These are phyloP conservation scores for Termitomyces sp. DNA, from an alignment of 768 basidiomycete species.

Conservation along the genomic window DNA sequence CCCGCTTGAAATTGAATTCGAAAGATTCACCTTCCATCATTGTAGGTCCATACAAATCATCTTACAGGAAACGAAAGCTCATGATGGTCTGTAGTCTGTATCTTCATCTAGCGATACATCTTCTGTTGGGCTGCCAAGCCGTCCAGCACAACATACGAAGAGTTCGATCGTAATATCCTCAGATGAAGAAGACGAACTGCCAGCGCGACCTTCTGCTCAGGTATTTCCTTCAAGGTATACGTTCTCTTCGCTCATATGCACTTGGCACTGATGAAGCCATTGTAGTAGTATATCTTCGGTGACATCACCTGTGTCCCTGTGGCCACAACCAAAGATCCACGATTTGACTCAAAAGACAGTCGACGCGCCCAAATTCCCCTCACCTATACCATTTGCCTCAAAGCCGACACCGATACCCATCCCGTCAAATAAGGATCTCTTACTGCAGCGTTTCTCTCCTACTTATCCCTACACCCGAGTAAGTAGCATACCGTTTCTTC, in stretches of 20 bases:
- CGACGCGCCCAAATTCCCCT: constrained; percentile 8
- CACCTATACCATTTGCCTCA: constrained; percentile 10
- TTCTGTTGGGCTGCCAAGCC: constrained; percentile 10
- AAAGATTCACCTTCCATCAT: constrained; percentile 20
- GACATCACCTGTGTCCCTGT: constrained; percentile 1
- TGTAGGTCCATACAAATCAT: constrained; percentile 18
- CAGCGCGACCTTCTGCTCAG: constrained; percentile 4
- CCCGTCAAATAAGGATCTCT: constrained; percentile 30
- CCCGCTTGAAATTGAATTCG: constrained; percentile 16
- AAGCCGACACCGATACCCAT: constrained; percentile 26
- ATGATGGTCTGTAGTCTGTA: constrained; percentile 19
- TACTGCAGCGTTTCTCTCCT: constrained; percentile 4
- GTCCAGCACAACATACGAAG: constrained; percentile 8
- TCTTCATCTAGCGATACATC: constrained; percentile 23
- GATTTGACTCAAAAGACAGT: constrained; percentile 9
- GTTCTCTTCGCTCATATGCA: background rate
- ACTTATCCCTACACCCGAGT: background rate
- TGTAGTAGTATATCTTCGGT: background rate
- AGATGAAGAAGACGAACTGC: constrained; percentile 30
- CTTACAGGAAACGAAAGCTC: background rate
- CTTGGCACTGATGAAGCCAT: background rate
- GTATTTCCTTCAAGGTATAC: constrained; percentile 13
- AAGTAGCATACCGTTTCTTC: background rate
- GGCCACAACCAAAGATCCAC: constrained; percentile 7
- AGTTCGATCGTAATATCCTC: constrained; percentile 28